Evolutionary conservation across 2,329 filamentous ascomycete genomes (phyloP).

Genomic region (Trichoderma asperellum): DNA sequence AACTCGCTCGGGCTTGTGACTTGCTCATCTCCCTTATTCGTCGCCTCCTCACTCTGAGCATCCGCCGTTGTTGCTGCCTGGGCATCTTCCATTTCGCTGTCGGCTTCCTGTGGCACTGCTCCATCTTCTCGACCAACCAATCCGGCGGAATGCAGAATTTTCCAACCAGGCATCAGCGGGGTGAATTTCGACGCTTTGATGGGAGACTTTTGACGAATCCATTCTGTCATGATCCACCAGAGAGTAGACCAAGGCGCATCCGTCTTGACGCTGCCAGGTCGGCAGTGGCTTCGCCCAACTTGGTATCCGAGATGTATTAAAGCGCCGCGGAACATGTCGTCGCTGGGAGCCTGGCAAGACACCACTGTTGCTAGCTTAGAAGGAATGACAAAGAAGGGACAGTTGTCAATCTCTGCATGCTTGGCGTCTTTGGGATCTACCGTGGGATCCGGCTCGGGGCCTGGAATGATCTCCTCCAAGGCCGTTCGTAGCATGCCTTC

Average conservation of each 20-base stretch:
- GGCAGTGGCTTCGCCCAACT: slow-evolving; percentile 84
- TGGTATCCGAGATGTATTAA: slow-evolving; percentile 79
- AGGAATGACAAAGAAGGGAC: slow-evolving; percentile 86
- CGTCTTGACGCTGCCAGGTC: slow-evolving; percentile 88
- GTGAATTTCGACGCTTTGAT: slow-evolving; percentile 74
- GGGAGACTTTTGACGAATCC: slow-evolving; percentile 79
- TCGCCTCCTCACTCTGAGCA: slow-evolving; percentile 29
- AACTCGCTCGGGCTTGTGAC: slow-evolving; percentile 34
- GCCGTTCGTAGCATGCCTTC: slow-evolving; percentile 91
- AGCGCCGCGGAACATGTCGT: slow-evolving; percentile 79
- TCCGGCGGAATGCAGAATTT: slow-evolving; percentile 58
- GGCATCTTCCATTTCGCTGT: slow-evolving; percentile 48
- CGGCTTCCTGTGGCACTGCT: slow-evolving; percentile 34
- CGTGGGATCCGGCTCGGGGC: slow-evolving; percentile 43
- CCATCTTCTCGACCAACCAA: slow-evolving; percentile 41
- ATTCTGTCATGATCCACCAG: slow-evolving; percentile 93
- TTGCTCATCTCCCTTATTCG: slow-evolving; percentile 34
- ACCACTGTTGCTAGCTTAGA: slow-evolving; percentile 74
- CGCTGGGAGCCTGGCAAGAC: slow-evolving; percentile 78
- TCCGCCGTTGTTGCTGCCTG: slow-evolving; percentile 32
- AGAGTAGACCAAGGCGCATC: slow-evolving; percentile 88
- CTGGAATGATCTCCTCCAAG: slow-evolving; percentile 68
- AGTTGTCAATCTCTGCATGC: slow-evolving; percentile 68
- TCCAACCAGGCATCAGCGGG: slow-evolving; percentile 70
- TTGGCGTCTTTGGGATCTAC: slow-evolving; percentile 51